These are phyloP conservation scores for Jacaranda copaia DNA, from an alignment of 257 asterid species.

Conservation along the genomic window DNA sequence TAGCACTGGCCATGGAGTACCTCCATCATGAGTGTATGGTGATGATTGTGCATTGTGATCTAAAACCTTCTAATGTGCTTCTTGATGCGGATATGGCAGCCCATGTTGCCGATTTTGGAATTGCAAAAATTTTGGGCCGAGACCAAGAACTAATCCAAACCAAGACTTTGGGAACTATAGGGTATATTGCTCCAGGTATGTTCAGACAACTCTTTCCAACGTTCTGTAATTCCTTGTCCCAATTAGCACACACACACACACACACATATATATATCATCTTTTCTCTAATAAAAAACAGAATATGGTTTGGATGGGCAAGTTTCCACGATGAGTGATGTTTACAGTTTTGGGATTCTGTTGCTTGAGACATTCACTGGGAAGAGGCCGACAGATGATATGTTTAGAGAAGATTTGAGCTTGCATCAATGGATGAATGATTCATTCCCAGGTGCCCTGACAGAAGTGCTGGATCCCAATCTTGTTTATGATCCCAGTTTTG, in stretches of 20 bases:
- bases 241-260: background rate
- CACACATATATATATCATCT: background rate
- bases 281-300: slow-evolving; percentile 38
- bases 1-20: slow-evolving; percentile 52
- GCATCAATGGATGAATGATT: slow-evolving; percentile 48
- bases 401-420: slow-evolving; percentile 45
- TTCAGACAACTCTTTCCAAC: background rate
- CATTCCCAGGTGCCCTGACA: slow-evolving; percentile 40
- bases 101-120: slow-evolving; percentile 59
- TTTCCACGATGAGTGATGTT: slow-evolving; percentile 47
- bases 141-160: slow-evolving; percentile 40
- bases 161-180: slow-evolving; percentile 53
- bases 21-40: slow-evolving; percentile 49
- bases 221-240: background rate
- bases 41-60: slow-evolving; percentile 55
- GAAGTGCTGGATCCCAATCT: slow-evolving; percentile 44
- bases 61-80: slow-evolving; percentile 56
- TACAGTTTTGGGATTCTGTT: slow-evolving; percentile 58
- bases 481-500: slow-evolving; percentile 8
- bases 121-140: slow-evolving; percentile 46
- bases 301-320: slow-evolving; percentile 50
- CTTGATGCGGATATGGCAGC: slow-evolving; percentile 55
- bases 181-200: slow-evolving; percentile 63
- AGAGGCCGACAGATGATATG: slow-evolving; percentile 51
- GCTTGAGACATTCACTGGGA: slow-evolving; percentile 51